Conservation (phyloP, 2,329 filamentous ascomycete genomes). For the Coleophoma crateriformis region DNA sequence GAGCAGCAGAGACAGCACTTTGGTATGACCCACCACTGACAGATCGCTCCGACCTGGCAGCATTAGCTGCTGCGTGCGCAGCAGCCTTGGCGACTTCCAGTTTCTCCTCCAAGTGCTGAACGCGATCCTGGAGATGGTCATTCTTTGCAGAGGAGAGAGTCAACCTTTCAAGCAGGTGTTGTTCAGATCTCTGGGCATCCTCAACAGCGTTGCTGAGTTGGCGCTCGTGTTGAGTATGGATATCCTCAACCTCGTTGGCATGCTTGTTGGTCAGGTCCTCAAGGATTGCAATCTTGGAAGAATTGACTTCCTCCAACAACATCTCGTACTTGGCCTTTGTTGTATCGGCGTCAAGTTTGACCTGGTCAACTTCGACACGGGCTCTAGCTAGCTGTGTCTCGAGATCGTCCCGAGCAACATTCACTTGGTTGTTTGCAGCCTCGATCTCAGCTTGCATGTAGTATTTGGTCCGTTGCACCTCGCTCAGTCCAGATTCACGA, state of each 20-base stretch:
- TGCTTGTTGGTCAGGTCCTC: slow-evolving; percentile 50
- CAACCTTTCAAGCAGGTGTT: slow-evolving; percentile 75
- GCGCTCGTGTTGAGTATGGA: slow-evolving; percentile 70
- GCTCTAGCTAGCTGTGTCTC: slow-evolving; percentile 73
- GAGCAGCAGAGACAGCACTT: slow-evolving; percentile 28
- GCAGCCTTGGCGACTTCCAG: slow-evolving; percentile 86
- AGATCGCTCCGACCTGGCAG: slow-evolving; percentile 46
- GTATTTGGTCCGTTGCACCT: slow-evolving; percentile 75
- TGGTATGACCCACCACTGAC: slow-evolving; percentile 13
- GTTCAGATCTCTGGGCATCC: slow-evolving; percentile 75
- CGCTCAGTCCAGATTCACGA: slow-evolving; percentile 69
- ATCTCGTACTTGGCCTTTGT: slow-evolving; percentile 77
- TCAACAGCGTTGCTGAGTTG: slow-evolving; percentile 69
- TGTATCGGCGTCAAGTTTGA: slow-evolving; percentile 74
- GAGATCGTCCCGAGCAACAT: slow-evolving; percentile 73
- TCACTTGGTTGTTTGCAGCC: slow-evolving; percentile 77
- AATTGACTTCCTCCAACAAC: slow-evolving; percentile 74
- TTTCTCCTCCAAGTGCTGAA: slow-evolving; percentile 82
- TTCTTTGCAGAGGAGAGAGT: slow-evolving; percentile 79
- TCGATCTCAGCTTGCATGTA: slow-evolving; percentile 80
- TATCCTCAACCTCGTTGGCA: slow-evolving; percentile 65
- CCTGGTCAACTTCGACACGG: slow-evolving; percentile 70
- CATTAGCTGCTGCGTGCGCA: slow-evolving; percentile 74
- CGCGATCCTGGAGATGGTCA: slow-evolving; percentile 79
- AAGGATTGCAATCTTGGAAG: slow-evolving; percentile 54